Evolutionary conservation across 1,284 basidiomycete genomes (phyloP).

Genomic region (Sporisorium scitamineum): DNA sequence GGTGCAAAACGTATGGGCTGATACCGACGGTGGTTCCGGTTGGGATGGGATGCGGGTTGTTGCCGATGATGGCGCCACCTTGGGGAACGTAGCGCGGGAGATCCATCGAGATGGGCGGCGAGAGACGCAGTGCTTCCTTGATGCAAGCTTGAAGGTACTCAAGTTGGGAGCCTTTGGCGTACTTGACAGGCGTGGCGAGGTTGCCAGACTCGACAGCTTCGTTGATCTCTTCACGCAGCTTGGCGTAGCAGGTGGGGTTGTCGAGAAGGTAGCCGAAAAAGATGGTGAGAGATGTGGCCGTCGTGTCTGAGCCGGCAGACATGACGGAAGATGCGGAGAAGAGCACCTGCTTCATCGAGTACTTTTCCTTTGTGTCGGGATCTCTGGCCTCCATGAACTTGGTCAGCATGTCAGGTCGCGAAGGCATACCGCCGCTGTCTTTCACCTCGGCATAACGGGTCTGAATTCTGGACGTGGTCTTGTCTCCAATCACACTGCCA

Average conservation of each 20-base stretch:
- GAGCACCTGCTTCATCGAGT: constrained; percentile 46
- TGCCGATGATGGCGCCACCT: constrained; percentile 58
- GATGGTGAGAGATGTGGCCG: constrained; percentile 55
- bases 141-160: constrained; percentile 64
- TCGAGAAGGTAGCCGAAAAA: constrained; percentile 62
- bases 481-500: constrained; percentile 48
- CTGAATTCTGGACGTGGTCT: constrained; percentile 47
- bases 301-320: constrained; percentile 64
- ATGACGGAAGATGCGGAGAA: constrained; percentile 49
- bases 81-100: constrained; percentile 61
- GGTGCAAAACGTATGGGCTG: constrained; percentile 62
- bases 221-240: constrained; percentile 58
- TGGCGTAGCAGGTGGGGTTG: constrained; percentile 50
- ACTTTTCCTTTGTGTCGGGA: constrained; percentile 40
- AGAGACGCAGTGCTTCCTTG: constrained; percentile 66
- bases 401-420: constrained; percentile 53
- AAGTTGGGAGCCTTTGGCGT: constrained; percentile 55
- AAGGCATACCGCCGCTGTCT: constrained; percentile 35
- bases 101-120: constrained; percentile 65
- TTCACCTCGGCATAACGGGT: constrained; percentile 45
- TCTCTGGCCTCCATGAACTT: constrained; percentile 56
- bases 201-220: constrained; percentile 52
- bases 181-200: constrained; percentile 52
- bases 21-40: constrained; percentile 61
- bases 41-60: constrained; percentile 46